These are phyloP conservation scores for Spinacia oleracea DNA, from an alignment of 179 eudicot genomes.

Conservation along the genomic window DNA sequence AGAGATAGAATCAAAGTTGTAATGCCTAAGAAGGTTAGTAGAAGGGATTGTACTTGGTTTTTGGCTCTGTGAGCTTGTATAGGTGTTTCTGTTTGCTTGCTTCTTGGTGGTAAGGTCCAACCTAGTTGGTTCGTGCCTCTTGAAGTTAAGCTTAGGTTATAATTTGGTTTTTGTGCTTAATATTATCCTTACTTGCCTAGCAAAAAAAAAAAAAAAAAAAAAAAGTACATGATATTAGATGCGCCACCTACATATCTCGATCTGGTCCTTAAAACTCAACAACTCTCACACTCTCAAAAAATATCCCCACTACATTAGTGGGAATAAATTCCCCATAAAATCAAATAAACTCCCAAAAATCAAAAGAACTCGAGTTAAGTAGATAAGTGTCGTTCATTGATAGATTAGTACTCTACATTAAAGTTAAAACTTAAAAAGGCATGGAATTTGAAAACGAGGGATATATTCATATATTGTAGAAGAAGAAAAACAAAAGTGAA, in stretches of 20 bases:
- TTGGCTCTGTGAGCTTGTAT: no score
- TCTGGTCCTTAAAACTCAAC: not conserved
- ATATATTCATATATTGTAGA: no score
- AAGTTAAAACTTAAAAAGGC: not conserved
- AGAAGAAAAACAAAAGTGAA: slow-evolving; percentile 29
- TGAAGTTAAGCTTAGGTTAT: no score
- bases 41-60: no score
- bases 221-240: slow-evolving; percentile 7
- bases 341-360: not conserved
- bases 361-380: not conserved
- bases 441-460: slow-evolving; percentile 33
- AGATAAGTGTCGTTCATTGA: not conserved
- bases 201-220: no score
- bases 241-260: not conserved
- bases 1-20: no score
- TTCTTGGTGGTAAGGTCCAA: no score
- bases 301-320: not conserved
- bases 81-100: no score
- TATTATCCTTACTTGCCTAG: no score
- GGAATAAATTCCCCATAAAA: not conserved
- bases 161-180: no score
- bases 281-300: not conserved
- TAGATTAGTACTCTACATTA: not conserved
- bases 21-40: no score
- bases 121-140: no score